Evolutionary conservation across 352 stramenopile species (phyloP).

Genomic region (Phytophthora agathidicida): DNA sequence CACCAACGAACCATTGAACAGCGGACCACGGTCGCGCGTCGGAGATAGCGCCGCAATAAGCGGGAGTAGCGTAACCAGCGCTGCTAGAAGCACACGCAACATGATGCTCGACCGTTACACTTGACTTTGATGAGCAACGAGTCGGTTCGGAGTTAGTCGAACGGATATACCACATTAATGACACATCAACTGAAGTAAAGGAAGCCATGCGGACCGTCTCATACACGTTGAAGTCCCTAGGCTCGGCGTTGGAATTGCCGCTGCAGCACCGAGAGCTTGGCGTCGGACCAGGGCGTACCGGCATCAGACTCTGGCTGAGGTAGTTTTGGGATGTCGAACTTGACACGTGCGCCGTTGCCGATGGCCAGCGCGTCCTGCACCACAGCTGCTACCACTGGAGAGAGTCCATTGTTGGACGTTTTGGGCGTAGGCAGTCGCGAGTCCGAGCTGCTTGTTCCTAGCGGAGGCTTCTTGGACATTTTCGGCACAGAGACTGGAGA

Average conservation of each 20-base stretch:
- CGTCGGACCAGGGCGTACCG: constrained; percentile 75
- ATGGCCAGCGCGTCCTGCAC: constrained; percentile 39
- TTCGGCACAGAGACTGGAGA: constrained; percentile 22
- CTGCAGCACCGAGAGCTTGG: constrained; percentile 58
- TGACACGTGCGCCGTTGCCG: constrained; percentile 36
- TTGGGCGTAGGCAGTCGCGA: constrained; percentile 38
- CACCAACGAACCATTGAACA: constrained; percentile 60
- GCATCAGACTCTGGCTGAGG: constrained; percentile 63
- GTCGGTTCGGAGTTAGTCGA: constrained; percentile 19
- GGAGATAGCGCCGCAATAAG: constrained; percentile 1
- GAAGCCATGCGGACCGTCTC: constrained; percentile 14
- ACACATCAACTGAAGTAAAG: constrained; percentile 10
- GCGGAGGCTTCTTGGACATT: constrained; percentile 44
- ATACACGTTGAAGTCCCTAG: constrained; percentile 7
- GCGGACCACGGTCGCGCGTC: constrained; percentile 40
- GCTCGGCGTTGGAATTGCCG: constrained; percentile 36
- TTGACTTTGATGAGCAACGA: constrained; percentile 6
- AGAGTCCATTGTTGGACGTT: constrained; percentile 37
- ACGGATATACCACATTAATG: background rate
- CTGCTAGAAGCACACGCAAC: constrained; percentile 1
- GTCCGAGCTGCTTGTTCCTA: constrained; percentile 61
- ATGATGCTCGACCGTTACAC: background rate
- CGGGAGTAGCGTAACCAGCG: background rate
- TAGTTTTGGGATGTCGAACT: constrained; percentile 83
- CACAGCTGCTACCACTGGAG: constrained; percentile 24